Percentiles rank a stretch among this genome's conserved stretches.
Evolutionary conservation across 495 filamentous ascomycete species (phyloP).

Genomic region (Astrocystis sublimbata): DNA sequence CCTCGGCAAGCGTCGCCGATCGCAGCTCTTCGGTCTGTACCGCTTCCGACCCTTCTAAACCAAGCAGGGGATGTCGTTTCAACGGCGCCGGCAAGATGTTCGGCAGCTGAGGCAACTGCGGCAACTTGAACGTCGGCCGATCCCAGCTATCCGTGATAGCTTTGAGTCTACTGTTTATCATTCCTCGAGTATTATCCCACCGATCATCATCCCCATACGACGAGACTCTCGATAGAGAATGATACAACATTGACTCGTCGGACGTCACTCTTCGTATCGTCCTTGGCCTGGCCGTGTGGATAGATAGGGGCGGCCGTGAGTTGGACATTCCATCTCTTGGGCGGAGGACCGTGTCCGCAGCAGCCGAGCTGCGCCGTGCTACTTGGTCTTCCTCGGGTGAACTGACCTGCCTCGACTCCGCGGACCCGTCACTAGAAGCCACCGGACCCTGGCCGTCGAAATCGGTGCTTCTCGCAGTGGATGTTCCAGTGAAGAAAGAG

Average conservation of each 20-base stretch:
- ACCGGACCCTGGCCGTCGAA: slow-evolving; percentile 20
- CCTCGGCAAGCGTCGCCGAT: slow-evolving; percentile 10
- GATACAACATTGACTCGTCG: slow-evolving; percentile 71
- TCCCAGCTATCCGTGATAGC: slow-evolving; percentile 90
- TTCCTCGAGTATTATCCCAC: slow-evolving; percentile 74
- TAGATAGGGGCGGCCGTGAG: slow-evolving; percentile 32
- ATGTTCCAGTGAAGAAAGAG: slow-evolving; percentile 48
- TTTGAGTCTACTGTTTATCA: slow-evolving; percentile 85
- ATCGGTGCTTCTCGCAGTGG: slow-evolving; percentile 23
- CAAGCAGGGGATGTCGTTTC: slow-evolving; percentile 30
- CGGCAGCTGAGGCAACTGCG: slow-evolving; percentile 51
- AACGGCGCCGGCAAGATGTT: slow-evolving; percentile 52
- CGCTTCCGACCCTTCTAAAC: slow-evolving; percentile 25
- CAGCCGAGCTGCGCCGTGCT: not conserved
- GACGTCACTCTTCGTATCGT: slow-evolving; percentile 65
- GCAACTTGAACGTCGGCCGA: slow-evolving; percentile 67
- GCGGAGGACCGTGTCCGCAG: not conserved
- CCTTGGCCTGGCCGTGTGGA: slow-evolving; percentile 26
- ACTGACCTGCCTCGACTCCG: slow-evolving; percentile 29
- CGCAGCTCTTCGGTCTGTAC: slow-evolving; percentile 19
- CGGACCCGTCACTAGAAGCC: slow-evolving; percentile 14
- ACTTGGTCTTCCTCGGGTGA: slow-evolving; percentile 27
- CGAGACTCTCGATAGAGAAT: slow-evolving; percentile 70
- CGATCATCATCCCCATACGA: slow-evolving; percentile 85
- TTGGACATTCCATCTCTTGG: slow-evolving; percentile 13